phyloP scores from a whole-genome alignment of 2,329 filamentous ascomycete species.

The Cladophialophora psammophila region DNA sequence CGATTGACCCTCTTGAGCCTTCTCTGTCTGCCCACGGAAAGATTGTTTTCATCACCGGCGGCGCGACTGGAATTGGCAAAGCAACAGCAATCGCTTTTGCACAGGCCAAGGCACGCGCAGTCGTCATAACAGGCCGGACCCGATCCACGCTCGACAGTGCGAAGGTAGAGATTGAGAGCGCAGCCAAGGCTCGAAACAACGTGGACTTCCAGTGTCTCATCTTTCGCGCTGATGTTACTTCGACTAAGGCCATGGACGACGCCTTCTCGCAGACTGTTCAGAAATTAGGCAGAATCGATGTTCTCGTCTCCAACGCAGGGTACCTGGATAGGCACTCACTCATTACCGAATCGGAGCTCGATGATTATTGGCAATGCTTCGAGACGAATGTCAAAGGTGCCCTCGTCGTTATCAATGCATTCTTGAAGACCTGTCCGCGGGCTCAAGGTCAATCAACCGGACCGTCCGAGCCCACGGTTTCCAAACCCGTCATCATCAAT shows the following conservation, averaged over 20 bases:
- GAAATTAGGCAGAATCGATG: conserved; percentile 14
- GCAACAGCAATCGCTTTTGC: conserved; percentile 24
- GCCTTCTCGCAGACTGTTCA: conserved; percentile 5
- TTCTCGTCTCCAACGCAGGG: conserved; percentile 18
- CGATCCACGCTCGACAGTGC: conserved; percentile 11
- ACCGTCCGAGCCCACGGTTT: neutral
- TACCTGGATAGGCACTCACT: neutral
- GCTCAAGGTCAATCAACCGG: neutral
- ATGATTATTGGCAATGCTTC: conserved; percentile 22
- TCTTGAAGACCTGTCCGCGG: conserved; percentile 4
- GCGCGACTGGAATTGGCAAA: conserved; percentile 17
- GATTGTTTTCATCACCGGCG: conserved; percentile 18
- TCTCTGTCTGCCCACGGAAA: conserved; percentile 18
- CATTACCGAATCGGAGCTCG: conserved; percentile 11
- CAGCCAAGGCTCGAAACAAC: conserved; percentile 3
- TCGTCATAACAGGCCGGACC: conserved; percentile 20
- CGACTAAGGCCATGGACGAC: conserved; percentile 4
- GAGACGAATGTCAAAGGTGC: conserved; percentile 25
- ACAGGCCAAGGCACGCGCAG: neutral
- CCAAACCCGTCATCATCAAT: conserved; percentile 14
- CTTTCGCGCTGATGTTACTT: conserved; percentile 12
- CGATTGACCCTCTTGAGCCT: neutral
- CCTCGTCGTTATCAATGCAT: conserved; percentile 21
- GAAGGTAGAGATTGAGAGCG: conserved; percentile 18
- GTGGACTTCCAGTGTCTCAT: conserved; percentile 3